Conservation (phyloP, 352 stramenopile genomes). For the Phytopythium chamaehyphon region DNA sequence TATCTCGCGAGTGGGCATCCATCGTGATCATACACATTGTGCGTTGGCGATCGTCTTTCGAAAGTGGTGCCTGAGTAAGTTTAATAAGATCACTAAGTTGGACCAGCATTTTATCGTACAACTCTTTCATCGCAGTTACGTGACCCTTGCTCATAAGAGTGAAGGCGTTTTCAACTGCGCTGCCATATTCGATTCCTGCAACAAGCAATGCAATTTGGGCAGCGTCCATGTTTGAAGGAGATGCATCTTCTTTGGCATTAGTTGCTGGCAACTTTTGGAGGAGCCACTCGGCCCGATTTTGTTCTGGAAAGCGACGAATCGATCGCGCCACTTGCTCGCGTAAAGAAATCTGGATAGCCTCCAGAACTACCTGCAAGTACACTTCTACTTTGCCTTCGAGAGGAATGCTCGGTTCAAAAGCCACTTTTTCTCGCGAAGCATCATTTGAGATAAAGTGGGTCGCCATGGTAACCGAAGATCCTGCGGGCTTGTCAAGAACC, state of each 20-base stretch:
- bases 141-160: slow-evolving; percentile 63
- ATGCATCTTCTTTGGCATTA: slow-evolving; percentile 13
- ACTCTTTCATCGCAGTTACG: slow-evolving; percentile 77
- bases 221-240: slow-evolving; percentile 66
- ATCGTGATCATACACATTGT: slow-evolving; percentile 96
- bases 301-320: slow-evolving; percentile 81
- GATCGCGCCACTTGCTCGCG: slow-evolving; percentile 86
- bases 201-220: slow-evolving; percentile 91
- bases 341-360: slow-evolving; percentile 89
- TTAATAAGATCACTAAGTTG: slow-evolving; percentile 93
- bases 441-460: slow-evolving; percentile 91
- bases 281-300: slow-evolving; percentile 93
- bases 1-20: slow-evolving; percentile 90
- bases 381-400: slow-evolving; percentile 95
- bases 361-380: slow-evolving; percentile 92
- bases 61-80: slow-evolving; percentile 82
- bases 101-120: slow-evolving; percentile 78
- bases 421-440: slow-evolving; percentile 83
- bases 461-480: slow-evolving; percentile 37
- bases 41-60: slow-evolving; percentile 84
- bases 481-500: slow-evolving; percentile 49
- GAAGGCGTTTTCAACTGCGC: slow-evolving; percentile 84
- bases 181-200: slow-evolving; percentile 87
- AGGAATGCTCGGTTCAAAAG: slow-evolving; percentile 85
- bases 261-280: slow-evolving; percentile 57